Conservation (phyloP, 2,329 filamentous ascomycete species). For the Curvularia sp. region DNA sequence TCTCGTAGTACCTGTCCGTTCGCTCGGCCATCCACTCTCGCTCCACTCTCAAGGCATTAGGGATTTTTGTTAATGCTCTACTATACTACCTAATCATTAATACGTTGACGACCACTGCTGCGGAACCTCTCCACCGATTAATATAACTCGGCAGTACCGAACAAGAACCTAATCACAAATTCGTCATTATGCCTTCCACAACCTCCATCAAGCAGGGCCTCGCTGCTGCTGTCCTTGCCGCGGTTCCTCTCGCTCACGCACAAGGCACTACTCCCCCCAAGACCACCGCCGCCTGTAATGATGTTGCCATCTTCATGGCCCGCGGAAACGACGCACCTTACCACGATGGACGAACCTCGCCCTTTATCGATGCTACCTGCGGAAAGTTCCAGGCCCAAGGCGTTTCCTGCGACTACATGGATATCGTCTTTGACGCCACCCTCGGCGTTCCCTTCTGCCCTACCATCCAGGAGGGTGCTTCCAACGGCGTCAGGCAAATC, state of each 20-base stretch:
- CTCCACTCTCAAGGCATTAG: constrained; percentile 6
- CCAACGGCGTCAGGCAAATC: constrained; percentile 14
- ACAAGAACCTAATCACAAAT: neutral
- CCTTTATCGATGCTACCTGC: constrained; percentile 11
- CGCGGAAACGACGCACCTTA: constrained; percentile 17
- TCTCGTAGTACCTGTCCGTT: constrained; percentile 14
- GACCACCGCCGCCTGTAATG: constrained; percentile 12
- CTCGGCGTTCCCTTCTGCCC: constrained; percentile 10
- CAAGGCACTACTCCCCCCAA: constrained; percentile 14
- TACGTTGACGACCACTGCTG: constrained; percentile 6
- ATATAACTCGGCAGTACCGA: neutral
- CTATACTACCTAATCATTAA: constrained; percentile 4
- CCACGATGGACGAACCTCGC: constrained; percentile 13
- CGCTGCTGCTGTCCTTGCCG: constrained; percentile 15
- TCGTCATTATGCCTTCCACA: constrained; percentile 4
- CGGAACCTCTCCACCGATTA: neutral
- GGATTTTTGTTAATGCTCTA: constrained; percentile 9
- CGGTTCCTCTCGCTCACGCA: constrained; percentile 7
- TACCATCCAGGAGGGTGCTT: constrained; percentile 14
- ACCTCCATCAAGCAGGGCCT: constrained; percentile 11
- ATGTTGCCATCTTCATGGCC: constrained; percentile 16
- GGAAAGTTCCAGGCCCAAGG: constrained; percentile 12
- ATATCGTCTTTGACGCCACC: constrained; percentile 14
- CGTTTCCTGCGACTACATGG: constrained; percentile 14
- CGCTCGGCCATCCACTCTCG: constrained; percentile 9